Evolutionary conservation across 1,284 basidiomycete genomes (phyloP).

Genomic region (Earliella scabrosa): DNA sequence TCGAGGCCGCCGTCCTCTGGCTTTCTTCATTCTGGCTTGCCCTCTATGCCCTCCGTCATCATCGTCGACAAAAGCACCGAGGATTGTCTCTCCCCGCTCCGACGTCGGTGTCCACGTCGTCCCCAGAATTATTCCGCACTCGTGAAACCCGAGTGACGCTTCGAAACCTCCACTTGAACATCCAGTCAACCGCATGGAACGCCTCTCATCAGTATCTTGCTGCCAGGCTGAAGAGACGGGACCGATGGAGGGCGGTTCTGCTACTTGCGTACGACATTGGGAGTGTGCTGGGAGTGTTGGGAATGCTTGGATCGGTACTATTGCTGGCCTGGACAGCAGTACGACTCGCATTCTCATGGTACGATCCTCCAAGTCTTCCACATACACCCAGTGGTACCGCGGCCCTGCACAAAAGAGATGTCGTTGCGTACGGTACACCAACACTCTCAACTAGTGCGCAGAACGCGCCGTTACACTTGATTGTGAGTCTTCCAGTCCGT

Average conservation of each 20-base stretch:
- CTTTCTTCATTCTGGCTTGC: conserved; percentile 26
- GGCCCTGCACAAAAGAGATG: conserved; percentile 10
- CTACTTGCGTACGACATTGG: conserved; percentile 55
- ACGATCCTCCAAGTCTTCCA: neutral
- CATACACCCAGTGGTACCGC: neutral
- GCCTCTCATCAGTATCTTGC: conserved; percentile 45
- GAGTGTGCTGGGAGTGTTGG: conserved; percentile 47
- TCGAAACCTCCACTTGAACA: conserved; percentile 42
- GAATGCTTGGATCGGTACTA: conserved; percentile 50
- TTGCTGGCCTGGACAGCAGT: conserved; percentile 44
- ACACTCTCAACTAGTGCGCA: neutral
- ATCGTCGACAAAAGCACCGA: conserved; percentile 7
- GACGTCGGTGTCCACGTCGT: neutral
- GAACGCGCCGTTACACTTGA: conserved; percentile 1
- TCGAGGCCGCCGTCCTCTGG: conserved; percentile 5
- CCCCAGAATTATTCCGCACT: conserved; percentile 13
- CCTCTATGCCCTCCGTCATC: conserved; percentile 17
- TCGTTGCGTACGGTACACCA: neutral
- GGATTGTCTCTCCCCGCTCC: conserved; percentile 14
- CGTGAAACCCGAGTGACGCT: conserved; percentile 27
- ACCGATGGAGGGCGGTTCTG: conserved; percentile 29
- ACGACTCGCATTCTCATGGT: conserved; percentile 20
- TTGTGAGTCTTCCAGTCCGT: conserved; percentile 5
- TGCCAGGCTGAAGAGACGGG: conserved; percentile 5
- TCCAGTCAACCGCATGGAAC: conserved; percentile 62